phyloP scores from a whole-genome alignment of 805 yeast species.

The Saccharomycopsis babjevae region DNA sequence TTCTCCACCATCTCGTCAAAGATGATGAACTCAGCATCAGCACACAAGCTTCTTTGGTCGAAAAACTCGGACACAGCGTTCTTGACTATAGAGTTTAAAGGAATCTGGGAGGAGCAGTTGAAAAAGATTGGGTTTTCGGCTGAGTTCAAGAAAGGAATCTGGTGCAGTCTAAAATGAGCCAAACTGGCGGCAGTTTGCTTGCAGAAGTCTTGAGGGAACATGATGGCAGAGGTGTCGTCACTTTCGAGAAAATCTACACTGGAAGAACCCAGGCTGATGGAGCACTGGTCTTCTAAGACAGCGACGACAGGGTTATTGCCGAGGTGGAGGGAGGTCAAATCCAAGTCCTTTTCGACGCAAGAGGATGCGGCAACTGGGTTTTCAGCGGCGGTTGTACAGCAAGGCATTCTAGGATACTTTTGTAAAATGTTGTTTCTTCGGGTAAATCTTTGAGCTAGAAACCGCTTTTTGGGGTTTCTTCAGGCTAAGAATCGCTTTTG shows the following conservation, averaged over 20 bases:
- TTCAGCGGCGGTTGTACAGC: too few species aligned
- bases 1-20: slow-evolving; percentile 12
- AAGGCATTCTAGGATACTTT: too few species aligned
- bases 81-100: slow-evolving; percentile 5
- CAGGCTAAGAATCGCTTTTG: too few species aligned
- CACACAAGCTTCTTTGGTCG: background rate
- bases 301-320: background rate
- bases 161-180: background rate
- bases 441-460: too few species aligned
- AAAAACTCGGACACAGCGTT: slow-evolving; percentile 10
- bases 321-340: background rate
- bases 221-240: background rate
- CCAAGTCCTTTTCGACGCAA: too few species aligned
- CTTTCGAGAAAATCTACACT: background rate
- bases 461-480: too few species aligned
- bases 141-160: slow-evolving; percentile 6
- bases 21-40: slow-evolving; percentile 12
- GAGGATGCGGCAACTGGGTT: too few species aligned
- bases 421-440: too few species aligned
- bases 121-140: slow-evolving; percentile 5
- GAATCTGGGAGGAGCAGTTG: slow-evolving; percentile 14
- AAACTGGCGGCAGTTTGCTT: background rate
- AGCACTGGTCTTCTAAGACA: background rate
- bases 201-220: background rate
- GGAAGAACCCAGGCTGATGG: background rate